Evolutionary conservation across 768 basidiomycete species (phyloP).

Genomic region (Erythrobasidium yunnanense): DNA sequence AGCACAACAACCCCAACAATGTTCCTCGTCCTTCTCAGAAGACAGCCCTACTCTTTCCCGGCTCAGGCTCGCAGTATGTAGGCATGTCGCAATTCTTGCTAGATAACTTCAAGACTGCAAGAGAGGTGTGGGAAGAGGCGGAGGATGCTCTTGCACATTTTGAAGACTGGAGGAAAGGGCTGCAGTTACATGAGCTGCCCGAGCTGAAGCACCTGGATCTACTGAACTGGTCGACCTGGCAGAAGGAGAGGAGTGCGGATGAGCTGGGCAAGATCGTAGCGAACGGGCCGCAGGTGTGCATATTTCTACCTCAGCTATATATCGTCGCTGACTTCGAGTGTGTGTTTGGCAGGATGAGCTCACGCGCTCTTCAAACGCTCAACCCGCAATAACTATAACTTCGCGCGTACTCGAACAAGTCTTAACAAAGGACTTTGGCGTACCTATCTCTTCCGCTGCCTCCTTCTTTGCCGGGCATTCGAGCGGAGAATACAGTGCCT

Average conservation of each 20-base stretch:
- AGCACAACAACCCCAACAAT: neutral
- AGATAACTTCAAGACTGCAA: conserved; percentile 22
- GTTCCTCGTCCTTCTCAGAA: neutral
- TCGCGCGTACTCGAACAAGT: conserved; percentile 36
- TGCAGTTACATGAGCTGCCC: conserved; percentile 26
- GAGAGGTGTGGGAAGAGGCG: conserved; percentile 37
- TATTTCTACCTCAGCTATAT: neutral
- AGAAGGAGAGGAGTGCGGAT: conserved; percentile 22
- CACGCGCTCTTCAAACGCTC: conserved; percentile 36
- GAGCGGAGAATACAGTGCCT: conserved; percentile 37
- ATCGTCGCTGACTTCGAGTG: neutral
- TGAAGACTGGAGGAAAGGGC: conserved; percentile 34
- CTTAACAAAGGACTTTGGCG: conserved; percentile 31
- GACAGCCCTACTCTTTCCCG: conserved; percentile 37
- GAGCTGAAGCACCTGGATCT: conserved; percentile 32
- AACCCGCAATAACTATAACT: conserved; percentile 38
- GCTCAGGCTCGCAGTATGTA: conserved; percentile 36
- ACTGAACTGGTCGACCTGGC: conserved; percentile 35
- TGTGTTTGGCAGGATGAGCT: conserved; percentile 32
- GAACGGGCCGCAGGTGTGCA: conserved; percentile 36
- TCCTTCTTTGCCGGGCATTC: conserved; percentile 35
- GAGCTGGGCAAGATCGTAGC: conserved; percentile 32
- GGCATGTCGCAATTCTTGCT: conserved; percentile 29
- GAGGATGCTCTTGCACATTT: conserved; percentile 35
- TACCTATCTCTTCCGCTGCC: conserved; percentile 22